phyloP scores from a whole-genome alignment of 2,329 filamentous ascomycete species.

The Colletotrichum sp. region DNA sequence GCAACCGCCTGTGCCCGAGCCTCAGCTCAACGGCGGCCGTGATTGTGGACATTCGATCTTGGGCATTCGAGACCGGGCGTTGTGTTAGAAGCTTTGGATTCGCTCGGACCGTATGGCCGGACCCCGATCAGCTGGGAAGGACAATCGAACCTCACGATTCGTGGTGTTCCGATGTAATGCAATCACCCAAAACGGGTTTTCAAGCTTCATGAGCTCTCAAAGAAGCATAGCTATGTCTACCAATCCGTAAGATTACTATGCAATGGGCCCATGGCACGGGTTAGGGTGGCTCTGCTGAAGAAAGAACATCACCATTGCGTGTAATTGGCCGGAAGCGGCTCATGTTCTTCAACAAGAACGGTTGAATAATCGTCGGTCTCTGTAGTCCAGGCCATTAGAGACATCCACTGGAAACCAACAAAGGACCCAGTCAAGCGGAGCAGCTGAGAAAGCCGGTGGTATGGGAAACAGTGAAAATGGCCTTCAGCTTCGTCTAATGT shows the following conservation, averaged over 20 bases:
- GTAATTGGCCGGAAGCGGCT: constrained; percentile 1
- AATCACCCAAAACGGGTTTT: neutral
- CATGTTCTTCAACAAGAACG: neutral
- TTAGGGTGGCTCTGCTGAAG: constrained; percentile 1
- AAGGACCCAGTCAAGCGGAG: neutral
- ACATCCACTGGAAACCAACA: neutral
- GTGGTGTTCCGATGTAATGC: neutral
- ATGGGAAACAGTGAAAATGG: neutral
- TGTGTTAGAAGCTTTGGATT: neutral
- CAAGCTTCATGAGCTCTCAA: neutral
- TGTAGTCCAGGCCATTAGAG: neutral
- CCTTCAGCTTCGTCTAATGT: constrained; percentile 4
- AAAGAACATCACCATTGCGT: neutral
- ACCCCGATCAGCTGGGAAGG: neutral
- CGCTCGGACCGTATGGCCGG: neutral
- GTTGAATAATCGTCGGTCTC: neutral
- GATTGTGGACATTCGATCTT: neutral
- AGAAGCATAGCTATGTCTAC: neutral
- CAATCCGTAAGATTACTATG: neutral
- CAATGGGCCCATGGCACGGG: neutral
- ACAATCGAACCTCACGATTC: neutral
- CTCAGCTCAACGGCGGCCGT: neutral
- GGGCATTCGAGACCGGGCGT: neutral
- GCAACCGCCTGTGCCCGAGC: neutral
- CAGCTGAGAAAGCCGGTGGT: neutral